Percentiles rank a stretch among this genome's conserved stretches.
Evolutionary conservation across 352 stramenopile genomes (phyloP).

Genomic region (Pythium pyrilobum): DNA sequence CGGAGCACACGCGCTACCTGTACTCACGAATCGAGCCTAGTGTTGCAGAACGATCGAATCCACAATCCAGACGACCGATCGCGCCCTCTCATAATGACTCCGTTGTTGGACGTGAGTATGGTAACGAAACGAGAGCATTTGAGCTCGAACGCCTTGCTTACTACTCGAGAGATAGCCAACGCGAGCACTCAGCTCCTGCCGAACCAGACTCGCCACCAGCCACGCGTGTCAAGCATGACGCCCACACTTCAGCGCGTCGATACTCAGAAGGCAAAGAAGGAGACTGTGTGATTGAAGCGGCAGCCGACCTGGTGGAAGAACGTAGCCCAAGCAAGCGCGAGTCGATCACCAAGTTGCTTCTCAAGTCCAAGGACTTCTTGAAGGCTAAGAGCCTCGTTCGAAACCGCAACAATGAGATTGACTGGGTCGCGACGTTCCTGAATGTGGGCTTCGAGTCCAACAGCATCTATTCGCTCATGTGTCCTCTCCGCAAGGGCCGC

Average conservation of each 20-base stretch:
- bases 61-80: not conserved
- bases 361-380: constrained; percentile 67
- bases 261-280: constrained; percentile 12
- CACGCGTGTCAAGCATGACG: not conserved
- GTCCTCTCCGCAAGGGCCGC: constrained; percentile 59
- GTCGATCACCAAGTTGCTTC: constrained; percentile 43
- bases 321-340: constrained; percentile 28
- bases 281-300: constrained; percentile 21
- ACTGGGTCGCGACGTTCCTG: constrained; percentile 73
- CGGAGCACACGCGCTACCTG: not conserved
- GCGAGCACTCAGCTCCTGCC: not conserved
- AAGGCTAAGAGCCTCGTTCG: constrained; percentile 53
- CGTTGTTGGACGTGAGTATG: not conserved
- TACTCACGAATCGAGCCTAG: no score
- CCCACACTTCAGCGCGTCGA: not conserved
- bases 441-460: constrained; percentile 64
- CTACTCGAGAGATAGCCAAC: constrained; percentile 1
- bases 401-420: constrained; percentile 72
- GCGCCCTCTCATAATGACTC: not conserved
- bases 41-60: not conserved
- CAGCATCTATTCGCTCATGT: constrained; percentile 77
- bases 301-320: constrained; percentile 22
- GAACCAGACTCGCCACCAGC: constrained; percentile 8
- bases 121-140: not conserved
- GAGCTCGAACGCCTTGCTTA: not conserved